These are phyloP conservation scores for Podosphaera fusca DNA, from an alignment of 2,329 filamentous ascomycete genomes.

Conservation along the genomic window DNA sequence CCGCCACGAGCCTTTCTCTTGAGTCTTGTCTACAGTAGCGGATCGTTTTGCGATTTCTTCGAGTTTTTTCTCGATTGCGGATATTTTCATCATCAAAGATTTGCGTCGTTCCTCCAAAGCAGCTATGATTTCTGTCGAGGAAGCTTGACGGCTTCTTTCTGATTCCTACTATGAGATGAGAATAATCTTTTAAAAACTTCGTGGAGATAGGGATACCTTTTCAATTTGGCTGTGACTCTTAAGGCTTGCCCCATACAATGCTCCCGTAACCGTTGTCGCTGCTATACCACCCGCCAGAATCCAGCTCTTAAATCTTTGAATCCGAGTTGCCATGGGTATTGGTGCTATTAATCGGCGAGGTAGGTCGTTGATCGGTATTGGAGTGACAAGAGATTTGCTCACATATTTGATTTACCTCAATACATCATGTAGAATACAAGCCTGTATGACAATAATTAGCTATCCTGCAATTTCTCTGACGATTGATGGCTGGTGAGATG, in stretches of 20 bases:
- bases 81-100: not conserved
- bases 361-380: no score
- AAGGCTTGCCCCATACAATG: not conserved
- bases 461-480: no score
- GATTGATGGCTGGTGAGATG: not conserved
- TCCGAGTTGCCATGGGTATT: not conserved
- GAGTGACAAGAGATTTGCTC: not conserved
- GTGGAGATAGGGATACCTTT: not conserved
- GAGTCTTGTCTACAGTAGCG: not conserved
- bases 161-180: not conserved
- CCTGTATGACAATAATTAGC: not conserved
- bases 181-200: not conserved
- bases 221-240: not conserved
- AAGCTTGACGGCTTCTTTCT: not conserved
- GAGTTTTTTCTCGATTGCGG: not conserved
- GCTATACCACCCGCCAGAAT: not conserved
- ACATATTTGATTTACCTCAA: not conserved
- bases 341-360: not conserved
- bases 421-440: not conserved
- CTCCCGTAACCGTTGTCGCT: not conserved
- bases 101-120: not conserved
- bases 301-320: slow-evolving; percentile 3
- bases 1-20: no score
- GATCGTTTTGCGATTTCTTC: not conserved
- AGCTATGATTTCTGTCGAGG: not conserved